phyloP scores from a whole-genome alignment of 495 filamentous ascomycete species.

The Talaromyces wortmannii region DNA sequence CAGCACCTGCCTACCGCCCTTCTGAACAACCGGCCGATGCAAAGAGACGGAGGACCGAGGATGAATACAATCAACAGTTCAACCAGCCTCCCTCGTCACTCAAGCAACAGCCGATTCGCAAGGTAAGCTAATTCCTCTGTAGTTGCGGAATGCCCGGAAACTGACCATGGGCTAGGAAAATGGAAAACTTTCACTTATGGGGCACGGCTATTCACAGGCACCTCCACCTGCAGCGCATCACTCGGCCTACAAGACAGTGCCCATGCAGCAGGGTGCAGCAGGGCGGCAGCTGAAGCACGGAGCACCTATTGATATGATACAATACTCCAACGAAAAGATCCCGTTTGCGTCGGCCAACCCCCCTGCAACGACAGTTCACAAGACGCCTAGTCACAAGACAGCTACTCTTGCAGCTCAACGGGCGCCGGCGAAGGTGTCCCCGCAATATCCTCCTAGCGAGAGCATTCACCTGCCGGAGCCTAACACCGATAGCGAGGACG shows the following conservation, averaged over 20 bases:
- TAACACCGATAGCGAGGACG: conserved; percentile 78
- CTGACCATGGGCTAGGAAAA: conserved; percentile 41
- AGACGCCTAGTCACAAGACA: conserved; percentile 47
- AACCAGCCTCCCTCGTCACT: conserved; percentile 26
- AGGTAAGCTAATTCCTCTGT: conserved; percentile 42
- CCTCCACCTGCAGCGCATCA: conserved; percentile 41
- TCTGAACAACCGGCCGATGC: conserved; percentile 41
- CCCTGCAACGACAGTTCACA: conserved; percentile 34
- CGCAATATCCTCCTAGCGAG: conserved; percentile 73
- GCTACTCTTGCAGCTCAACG: conserved; percentile 34
- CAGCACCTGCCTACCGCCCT: conserved; percentile 32
- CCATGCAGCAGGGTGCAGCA: conserved; percentile 11
- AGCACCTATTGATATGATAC: conserved; percentile 70
- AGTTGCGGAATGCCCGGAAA: neutral
- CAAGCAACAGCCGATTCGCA: conserved; percentile 67
- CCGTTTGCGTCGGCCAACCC: conserved; percentile 66
- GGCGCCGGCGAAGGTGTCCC: conserved; percentile 57
- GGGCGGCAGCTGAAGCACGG: conserved; percentile 47
- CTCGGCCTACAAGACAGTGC: conserved; percentile 27
- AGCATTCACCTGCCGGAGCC: conserved; percentile 83
- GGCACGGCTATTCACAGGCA: conserved; percentile 53
- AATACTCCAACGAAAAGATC: conserved; percentile 80
- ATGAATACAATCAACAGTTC: conserved; percentile 43
- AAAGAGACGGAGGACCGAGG: conserved; percentile 54
- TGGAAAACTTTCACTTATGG: conserved; percentile 55